Base-by-base conservation (phyloP, 768 basidiomycete genomes). In the Phaffia australis region DNA sequence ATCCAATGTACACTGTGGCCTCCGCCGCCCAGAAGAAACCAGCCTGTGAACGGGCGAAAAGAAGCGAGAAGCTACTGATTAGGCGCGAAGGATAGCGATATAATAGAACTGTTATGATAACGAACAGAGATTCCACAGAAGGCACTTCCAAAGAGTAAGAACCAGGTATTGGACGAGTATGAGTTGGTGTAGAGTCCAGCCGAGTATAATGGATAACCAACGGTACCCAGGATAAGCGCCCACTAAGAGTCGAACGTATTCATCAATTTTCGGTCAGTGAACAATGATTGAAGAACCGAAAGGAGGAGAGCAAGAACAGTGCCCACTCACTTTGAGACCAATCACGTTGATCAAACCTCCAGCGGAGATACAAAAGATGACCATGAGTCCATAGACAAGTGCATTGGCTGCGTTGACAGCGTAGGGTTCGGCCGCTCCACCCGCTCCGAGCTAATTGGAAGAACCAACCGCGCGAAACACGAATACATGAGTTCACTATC, bases 21-120 rank as follows among this genome's bases (percentile, higher is more conserved):
- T 63, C 62, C 16, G 62, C 62, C 15, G 62, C 30, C 64, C 64
- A 65, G 64, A 65, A 65, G 56, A 65, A 65, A 1, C 64, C 64
- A 19, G 64, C 64, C 6, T 42, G 11, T 42, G 35, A 42, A 42
- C 35, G 35, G 35, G 11, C 11, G 11, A 42, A 4, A 42, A 42
- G 11, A 4, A 4, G 35, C 35, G 11, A 42, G 11, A 11, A 11
- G 11, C 4, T 4, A 42, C 11, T 42, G 35, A 42, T 42, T 42
- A 42, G 35, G 35, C 11, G 11, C 35, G 11, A 42, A 11, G 11
- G 35, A 42, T 42, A 11, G 35, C 35, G 35, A 42, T 4, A 42
- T 42, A 11, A 11, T 5, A 42, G 6, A 42, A 4, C 6, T 11
- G 35, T 5, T 5, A 5, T 11, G 11, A 42, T 4, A 42, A 42